Evolutionary conservation across 2,329 filamentous ascomycete species (phyloP).

Genomic region (Phyllosticta citrichinensis): DNA sequence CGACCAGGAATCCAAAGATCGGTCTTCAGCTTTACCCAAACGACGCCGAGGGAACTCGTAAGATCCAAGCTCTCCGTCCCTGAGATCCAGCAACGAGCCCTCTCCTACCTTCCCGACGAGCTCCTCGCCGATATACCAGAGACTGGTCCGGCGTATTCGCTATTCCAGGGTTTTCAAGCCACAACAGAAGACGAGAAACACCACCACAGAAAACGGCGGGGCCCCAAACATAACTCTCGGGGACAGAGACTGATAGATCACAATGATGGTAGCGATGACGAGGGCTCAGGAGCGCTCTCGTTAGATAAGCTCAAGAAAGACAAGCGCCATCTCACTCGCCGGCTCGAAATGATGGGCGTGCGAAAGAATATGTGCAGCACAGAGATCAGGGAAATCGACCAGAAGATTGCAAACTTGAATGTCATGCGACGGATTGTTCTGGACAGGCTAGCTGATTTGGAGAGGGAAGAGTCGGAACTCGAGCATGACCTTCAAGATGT

Average conservation of each 20-base stretch:
- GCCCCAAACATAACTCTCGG: conserved; percentile 56
- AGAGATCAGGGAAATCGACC: conserved; percentile 93
- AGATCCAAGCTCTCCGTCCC: conserved; percentile 80
- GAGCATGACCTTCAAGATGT: conserved; percentile 69
- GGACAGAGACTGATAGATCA: conserved; percentile 62
- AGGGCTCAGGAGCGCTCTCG: conserved; percentile 51
- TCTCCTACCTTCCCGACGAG: conserved; percentile 83
- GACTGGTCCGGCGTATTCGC: conserved; percentile 72
- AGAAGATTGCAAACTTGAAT: conserved; percentile 86
- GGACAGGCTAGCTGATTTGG: conserved; percentile 72
- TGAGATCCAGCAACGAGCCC: conserved; percentile 89
- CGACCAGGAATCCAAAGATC: conserved; percentile 76
- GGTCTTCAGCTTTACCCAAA: conserved; percentile 83
- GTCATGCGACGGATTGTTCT: conserved; percentile 89
- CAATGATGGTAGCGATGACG: conserved; percentile 47
- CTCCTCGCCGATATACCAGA: conserved; percentile 84
- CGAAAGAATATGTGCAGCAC: conserved; percentile 96
- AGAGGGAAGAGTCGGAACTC: conserved; percentile 81
- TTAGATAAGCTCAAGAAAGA: conserved; percentile 70
- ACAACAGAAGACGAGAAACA: conserved; percentile 59
- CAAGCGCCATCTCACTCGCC: conserved; percentile 67
- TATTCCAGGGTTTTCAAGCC: conserved; percentile 95
- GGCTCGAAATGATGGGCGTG: conserved; percentile 81
- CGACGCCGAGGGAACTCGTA: conserved; percentile 86
- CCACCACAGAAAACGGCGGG: conserved; percentile 53